Conservation (phyloP, 805 yeast species). For the Blastobotrys mokoenaii region DNA sequence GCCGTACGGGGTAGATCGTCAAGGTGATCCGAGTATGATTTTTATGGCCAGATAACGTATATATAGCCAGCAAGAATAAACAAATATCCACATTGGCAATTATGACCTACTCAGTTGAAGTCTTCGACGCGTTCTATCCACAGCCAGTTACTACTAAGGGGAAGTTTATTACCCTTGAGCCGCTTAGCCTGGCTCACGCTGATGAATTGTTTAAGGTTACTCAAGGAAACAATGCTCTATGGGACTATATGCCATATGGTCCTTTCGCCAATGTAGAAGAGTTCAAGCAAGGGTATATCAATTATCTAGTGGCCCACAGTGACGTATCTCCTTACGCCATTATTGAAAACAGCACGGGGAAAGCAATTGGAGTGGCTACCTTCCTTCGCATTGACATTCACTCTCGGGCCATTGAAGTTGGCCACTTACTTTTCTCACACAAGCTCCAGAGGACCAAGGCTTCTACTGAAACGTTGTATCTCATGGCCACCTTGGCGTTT, state of each 20-base stretch:
- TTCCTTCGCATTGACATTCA: slow-evolving; percentile 24
- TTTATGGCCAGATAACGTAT: too few relatives aligned
- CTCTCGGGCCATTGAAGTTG: slow-evolving; percentile 26
- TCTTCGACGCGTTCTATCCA: too few relatives aligned
- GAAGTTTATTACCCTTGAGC: slow-evolving; percentile 5
- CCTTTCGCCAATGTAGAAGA: slow-evolving; percentile 13
- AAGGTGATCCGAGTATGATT: too few relatives aligned
- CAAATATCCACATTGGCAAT: too few relatives aligned
- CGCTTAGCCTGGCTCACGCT: slow-evolving; percentile 8
- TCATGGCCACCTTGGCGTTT: slow-evolving; percentile 25
- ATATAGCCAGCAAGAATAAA: too few relatives aligned
- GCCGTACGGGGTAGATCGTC: too few relatives aligned
- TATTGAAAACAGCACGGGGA: slow-evolving; percentile 15
- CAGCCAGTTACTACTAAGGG: too few relatives aligned
- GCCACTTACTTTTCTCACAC: slow-evolving; percentile 23
- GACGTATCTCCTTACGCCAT: slow-evolving; percentile 20
- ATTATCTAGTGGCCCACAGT: slow-evolving; percentile 1
- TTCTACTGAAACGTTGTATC: slow-evolving; percentile 29
- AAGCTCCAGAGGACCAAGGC: slow-evolving; percentile 20
- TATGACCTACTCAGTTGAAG: too few relatives aligned
- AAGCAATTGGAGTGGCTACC: slow-evolving; percentile 24
- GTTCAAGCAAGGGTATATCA: background rate
- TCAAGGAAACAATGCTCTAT: slow-evolving; percentile 8
- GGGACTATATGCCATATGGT: slow-evolving; percentile 18
- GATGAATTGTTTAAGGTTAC: slow-evolving; percentile 11